Conservation (phyloP, 768 basidiomycete species). For the Hydnomerulius pinastri region DNA sequence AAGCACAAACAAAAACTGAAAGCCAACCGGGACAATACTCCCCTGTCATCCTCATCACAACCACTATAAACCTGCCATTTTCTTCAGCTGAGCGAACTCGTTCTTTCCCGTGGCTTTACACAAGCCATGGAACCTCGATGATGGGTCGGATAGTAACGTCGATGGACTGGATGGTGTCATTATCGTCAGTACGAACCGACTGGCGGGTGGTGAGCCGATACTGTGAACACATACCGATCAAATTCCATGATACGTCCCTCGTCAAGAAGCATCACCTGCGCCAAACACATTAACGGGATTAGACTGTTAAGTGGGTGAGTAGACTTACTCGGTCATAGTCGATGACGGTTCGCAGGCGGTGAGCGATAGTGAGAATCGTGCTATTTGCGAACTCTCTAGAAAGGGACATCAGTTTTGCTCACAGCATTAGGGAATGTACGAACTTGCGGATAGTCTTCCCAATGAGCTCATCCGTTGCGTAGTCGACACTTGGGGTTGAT, state of each 20-base stretch:
- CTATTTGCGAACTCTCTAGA: conserved; percentile 74
- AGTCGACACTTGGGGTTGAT: conserved; percentile 58
- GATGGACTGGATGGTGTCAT: too few species aligned
- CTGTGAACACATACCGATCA: too few species aligned
- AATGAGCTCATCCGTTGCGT: conserved; percentile 88
- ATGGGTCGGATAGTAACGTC: conserved; percentile 52
- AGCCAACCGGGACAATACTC: too few species aligned
- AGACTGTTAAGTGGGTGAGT: conserved; percentile 9
- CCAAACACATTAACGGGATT: too few species aligned
- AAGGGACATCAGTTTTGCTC: too few species aligned
- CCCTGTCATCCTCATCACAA: too few species aligned
- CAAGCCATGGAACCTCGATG: conserved; percentile 64
- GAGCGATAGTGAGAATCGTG: conserved; percentile 83
- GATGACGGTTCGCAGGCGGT: conserved; percentile 76
- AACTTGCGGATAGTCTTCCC: conserved; percentile 80
- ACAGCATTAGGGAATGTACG: too few species aligned
- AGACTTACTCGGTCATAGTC: conserved; percentile 76
- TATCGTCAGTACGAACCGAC: too few species aligned
- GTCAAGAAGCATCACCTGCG: conserved; percentile 75
- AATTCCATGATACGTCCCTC: conserved; percentile 80
- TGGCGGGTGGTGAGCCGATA: too few species aligned
- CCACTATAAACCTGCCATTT: conserved; percentile 71
- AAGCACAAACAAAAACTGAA: too few species aligned
- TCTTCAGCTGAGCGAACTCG: conserved; percentile 69
- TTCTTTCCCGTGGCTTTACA: conserved; percentile 75